phyloP scores from a whole-genome alignment of 73 alveolate genomes.

The Paramecium octaurelia region DNA sequence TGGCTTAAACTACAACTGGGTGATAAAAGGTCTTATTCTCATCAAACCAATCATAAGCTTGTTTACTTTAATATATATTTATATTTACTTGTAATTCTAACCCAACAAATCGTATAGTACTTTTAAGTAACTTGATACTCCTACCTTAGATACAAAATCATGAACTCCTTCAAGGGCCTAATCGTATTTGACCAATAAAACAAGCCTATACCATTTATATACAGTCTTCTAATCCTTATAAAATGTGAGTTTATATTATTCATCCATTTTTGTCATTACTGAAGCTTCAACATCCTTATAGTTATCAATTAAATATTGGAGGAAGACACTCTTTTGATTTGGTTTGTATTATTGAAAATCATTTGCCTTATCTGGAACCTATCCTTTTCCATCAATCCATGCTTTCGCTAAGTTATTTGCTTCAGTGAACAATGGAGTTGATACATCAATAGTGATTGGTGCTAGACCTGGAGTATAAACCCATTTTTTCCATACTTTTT shows the following conservation, averaged over 20 bases:
- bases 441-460: conserved; percentile 70
- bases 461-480: conserved; percentile 79
- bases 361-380: background rate
- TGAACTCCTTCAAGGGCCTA: background rate
- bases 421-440: conserved; percentile 52
- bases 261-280: background rate
- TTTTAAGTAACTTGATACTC: background rate
- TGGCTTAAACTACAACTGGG: background rate
- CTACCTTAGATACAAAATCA: background rate
- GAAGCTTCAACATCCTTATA: background rate
- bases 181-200: background rate
- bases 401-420: conserved; percentile 61
- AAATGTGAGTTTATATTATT: background rate
- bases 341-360: background rate
- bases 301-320: background rate
- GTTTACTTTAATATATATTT: background rate
- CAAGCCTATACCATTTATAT: background rate
- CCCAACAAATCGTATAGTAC: background rate
- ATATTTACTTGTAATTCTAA: background rate
- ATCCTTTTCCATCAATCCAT: conserved; percentile 15
- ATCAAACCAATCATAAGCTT: background rate
- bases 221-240: background rate
- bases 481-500: conserved; percentile 73
- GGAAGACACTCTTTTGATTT: background rate
- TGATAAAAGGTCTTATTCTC: background rate